phyloP scores from a whole-genome alignment of 768 basidiomycete species.

The Kwoniella botswanensis region DNA sequence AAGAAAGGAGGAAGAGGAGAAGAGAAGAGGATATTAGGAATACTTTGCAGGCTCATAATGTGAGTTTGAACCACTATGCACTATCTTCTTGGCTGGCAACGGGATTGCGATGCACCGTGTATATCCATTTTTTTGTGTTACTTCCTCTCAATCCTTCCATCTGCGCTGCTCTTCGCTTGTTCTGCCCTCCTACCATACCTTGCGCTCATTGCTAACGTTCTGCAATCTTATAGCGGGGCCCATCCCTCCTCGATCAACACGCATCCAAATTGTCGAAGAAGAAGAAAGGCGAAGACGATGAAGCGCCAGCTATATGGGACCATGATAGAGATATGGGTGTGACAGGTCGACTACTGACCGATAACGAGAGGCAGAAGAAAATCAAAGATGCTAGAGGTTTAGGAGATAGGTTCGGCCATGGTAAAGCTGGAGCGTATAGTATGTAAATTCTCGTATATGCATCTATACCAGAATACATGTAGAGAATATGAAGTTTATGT shows the following conservation, averaged over 20 bases:
- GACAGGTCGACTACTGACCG: constrained; percentile 87
- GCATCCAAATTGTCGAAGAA: constrained; percentile 33
- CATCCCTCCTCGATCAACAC: constrained; percentile 55
- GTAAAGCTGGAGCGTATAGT: constrained; percentile 57
- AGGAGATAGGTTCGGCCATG: constrained; percentile 77
- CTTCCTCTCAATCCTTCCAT: background rate
- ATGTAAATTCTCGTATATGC: constrained; percentile 22
- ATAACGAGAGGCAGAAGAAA: constrained; percentile 74
- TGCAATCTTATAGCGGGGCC: constrained; percentile 30
- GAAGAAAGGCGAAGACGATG: constrained; percentile 62
- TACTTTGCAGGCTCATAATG: constrained; percentile 74
- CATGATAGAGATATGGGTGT: constrained; percentile 86
- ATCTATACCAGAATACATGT: background rate
- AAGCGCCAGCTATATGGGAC: constrained; percentile 81
- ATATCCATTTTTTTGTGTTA: background rate
- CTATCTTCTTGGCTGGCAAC: background rate
- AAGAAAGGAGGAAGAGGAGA: constrained; percentile 63
- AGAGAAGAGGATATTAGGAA: constrained; percentile 72
- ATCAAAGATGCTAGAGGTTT: constrained; percentile 80
- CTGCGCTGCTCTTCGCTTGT: background rate
- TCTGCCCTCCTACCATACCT: constrained; percentile 1
- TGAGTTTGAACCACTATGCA: constrained; percentile 28
- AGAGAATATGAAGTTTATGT: background rate
- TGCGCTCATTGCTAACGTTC: background rate
- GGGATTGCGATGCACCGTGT: too few relatives aligned